Evolutionary conservation across 495 filamentous ascomycete species (phyloP).

Genomic region (Tirmania nivea): DNA sequence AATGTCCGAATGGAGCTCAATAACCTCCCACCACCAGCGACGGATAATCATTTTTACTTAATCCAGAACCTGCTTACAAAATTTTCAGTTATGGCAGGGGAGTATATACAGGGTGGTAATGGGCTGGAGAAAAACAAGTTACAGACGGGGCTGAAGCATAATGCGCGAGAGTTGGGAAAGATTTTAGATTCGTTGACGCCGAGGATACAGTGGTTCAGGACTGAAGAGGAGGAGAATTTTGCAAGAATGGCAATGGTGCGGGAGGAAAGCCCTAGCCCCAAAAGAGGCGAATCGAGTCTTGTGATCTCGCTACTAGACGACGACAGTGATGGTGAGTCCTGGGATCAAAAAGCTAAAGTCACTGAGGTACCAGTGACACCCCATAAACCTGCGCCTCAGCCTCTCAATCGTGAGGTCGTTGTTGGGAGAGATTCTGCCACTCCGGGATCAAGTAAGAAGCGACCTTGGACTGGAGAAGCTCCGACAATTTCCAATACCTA

Average conservation of each 20-base stretch:
- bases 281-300: too few species aligned
- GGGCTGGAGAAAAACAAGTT: slow-evolving; percentile 14
- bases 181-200: slow-evolving; percentile 9
- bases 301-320: too few species aligned
- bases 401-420: neutral
- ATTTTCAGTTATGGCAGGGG: slow-evolving; percentile 5
- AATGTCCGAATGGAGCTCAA: slow-evolving; percentile 15
- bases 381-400: slow-evolving; percentile 1
- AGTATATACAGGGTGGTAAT: slow-evolving; percentile 9
- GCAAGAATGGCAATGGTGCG: neutral
- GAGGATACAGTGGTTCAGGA: neutral
- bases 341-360: too few species aligned
- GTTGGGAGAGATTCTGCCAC: neutral
- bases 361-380: neutral
- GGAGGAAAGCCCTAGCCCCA: neutral
- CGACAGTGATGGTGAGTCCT: too few species aligned
- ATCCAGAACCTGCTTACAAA: slow-evolving; percentile 10
- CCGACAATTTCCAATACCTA: slow-evolving; percentile 2
- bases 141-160: slow-evolving; percentile 8
- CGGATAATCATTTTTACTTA: slow-evolving; percentile 13
- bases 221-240: slow-evolving; percentile 2
- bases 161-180: slow-evolving; percentile 4
- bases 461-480: slow-evolving; percentile 1
- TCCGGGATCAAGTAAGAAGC: slow-evolving; percentile 4
- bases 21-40: slow-evolving; percentile 18